Base-by-base conservation (phyloP, 306 rosid genomes). In the Corylus avellana region DNA sequence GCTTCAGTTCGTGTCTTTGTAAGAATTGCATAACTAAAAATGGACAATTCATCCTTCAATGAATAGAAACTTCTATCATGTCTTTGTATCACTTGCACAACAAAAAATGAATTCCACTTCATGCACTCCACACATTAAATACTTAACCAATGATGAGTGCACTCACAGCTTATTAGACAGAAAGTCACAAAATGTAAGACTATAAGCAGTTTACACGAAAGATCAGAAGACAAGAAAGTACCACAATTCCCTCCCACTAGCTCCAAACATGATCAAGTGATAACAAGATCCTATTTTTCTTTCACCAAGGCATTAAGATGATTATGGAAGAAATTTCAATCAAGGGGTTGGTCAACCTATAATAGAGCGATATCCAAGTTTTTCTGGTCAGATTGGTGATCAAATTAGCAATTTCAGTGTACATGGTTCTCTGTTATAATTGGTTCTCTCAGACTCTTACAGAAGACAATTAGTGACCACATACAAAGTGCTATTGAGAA, bases 81-180 rank as follows among this genome's bases (percentile, higher is more conserved):
- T 64, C 70, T 76, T 58, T 73, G 50, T 56, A 79, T 83, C 75
- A 77, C 64, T 37, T 42, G 17, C 12, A 70, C 48, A 63, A 46
- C 25, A 3, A 79, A 63, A 75, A 62, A 22, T 20, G 35, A 77
- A 32, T 7, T 74, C 8, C 75, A 58, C 35, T 50, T 79, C 70
- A 25, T 51, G 8, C 29, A 0, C 27, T 42, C 72, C 39, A 76
- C 25, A 75, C 55, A 76, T 75, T 53, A 46, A 61, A 54, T 32
- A 42, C 16, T 58, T 56, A 77, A 82, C 76, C 77, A 79, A 39
- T 56, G 73, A 57, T 20, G 78, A 75, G 7, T 9, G 57, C 79
- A 71, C 61, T 54, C 57, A 83, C 56, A 58, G 72, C 80, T 3
- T 35, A 54, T 37, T 46, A 2, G 27, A 20, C 62, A 61, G 47